Base-by-base conservation (phyloP, 306 rosid species). In the Fragaria vesca region DNA sequence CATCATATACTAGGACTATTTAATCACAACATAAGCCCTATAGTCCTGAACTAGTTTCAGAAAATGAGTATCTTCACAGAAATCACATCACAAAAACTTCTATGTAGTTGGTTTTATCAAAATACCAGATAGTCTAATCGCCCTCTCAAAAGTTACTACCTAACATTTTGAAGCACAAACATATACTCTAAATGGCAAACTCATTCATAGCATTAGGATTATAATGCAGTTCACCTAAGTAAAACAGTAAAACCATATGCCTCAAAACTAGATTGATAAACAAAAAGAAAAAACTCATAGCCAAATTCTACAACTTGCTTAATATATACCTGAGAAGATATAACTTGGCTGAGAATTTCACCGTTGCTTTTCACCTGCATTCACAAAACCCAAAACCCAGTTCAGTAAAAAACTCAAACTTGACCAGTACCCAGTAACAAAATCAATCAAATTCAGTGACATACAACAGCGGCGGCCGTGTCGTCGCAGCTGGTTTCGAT, bases 401-500 rank as follows among this genome's bases (percentile, higher is more conserved):
- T 26, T 66, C 36, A 34, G 28, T 7, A 52, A 61, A 71, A 52
- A n/a, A 66, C 1, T 26, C 34, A 57, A 73, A 61, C 36, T 17
- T 30, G 46, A 50, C 71, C 70, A 1, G 1, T 4, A 28, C 69
- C 51, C 46, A 62, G 28, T 21, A 50, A 3, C 2, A 71, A 75
- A 77, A 3, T 5, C 67, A 54, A 69, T 21, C 51, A 7, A 48
- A 70, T 38, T 43, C 24, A 78, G 16, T 30, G 11, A 78, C 93
- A 67, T 86, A 95, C 97, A 51, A 95, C 87, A 18, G 98, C 97
- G 8, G 96, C 97, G 0, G 97, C 98, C 5, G 98, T 95, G 83
- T 95, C 98, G 81, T 95, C 98, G 78, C 98, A 92, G 89, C 98
- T 92, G 66, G 98, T 95, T 81, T 95, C 98, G 45, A 95, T 92